Conservation (phyloP, 208 protist genomes). For the Herpetomonas tarakana region DNA sequence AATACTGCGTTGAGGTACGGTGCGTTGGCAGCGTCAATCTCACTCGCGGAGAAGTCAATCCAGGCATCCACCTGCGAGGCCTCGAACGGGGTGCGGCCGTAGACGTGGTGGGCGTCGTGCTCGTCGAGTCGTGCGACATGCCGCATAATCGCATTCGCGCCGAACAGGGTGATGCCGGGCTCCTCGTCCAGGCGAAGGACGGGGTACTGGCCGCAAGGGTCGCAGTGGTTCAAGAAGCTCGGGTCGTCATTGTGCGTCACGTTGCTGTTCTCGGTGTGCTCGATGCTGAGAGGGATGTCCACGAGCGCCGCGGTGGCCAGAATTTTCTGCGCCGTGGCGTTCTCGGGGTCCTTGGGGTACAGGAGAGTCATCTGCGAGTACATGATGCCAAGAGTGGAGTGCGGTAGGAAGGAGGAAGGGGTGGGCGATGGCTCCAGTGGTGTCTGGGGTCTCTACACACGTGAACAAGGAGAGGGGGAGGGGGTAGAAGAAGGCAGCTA, state of each 20-base stretch:
- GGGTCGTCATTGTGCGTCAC: constrained; percentile 44
- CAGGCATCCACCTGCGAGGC: constrained; percentile 81
- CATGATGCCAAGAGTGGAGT: not conserved
- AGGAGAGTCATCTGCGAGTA: constrained; percentile 24
- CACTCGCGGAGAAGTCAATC: constrained; percentile 74
- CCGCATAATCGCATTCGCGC: constrained; percentile 79
- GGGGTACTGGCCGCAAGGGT: constrained; percentile 72
- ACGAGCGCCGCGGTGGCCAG: constrained; percentile 53
- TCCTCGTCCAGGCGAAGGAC: constrained; percentile 59
- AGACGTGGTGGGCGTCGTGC: constrained; percentile 39
- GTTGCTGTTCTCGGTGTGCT: constrained; percentile 20
- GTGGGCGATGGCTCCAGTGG: no score
- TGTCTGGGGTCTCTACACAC: no score
- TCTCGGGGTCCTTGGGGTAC: constrained; percentile 44
- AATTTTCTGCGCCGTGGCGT: constrained; percentile 51
- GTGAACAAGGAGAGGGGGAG: no score
- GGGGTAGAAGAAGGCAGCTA: no score
- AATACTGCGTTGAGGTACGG: constrained; percentile 40
- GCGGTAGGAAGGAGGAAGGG: constrained; percentile 1
- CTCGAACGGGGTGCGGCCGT: constrained; percentile 75
- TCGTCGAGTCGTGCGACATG: constrained; percentile 59
- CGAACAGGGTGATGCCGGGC: constrained; percentile 55
- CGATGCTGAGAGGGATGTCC: constrained; percentile 39
- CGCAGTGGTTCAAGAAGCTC: constrained; percentile 50
- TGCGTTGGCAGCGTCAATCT: constrained; percentile 56